Percentiles rank a stretch among this genome's conserved stretches.
phyloP scores from a whole-genome alignment of 140 eudicot species.

The Oenanthe javanica region DNA sequence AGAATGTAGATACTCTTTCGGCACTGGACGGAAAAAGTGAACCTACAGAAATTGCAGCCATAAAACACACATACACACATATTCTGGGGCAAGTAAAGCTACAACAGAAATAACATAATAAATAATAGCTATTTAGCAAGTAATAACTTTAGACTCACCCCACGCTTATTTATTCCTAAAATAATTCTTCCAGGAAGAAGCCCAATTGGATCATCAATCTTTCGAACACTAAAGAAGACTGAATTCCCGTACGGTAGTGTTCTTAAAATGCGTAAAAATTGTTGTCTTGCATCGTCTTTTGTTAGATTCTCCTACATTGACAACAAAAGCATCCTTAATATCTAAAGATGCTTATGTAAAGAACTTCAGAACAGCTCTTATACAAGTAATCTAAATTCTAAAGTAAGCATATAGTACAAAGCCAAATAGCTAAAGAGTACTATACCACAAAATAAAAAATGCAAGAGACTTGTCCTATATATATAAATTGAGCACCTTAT shows the following conservation, averaged over 20 bases:
- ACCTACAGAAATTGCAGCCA: slow-evolving; percentile 42
- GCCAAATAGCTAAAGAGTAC: not conserved
- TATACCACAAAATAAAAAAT: not conserved
- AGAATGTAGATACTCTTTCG: slow-evolving; percentile 92
- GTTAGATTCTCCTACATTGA: slow-evolving; percentile 66
- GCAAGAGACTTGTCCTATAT: not conserved
- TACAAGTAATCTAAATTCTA: not conserved
- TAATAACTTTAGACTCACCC: slow-evolving; percentile 43
- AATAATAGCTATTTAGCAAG: not conserved
- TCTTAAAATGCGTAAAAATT: slow-evolving; percentile 72
- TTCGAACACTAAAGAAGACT: slow-evolving; percentile 89
- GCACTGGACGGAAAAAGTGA: slow-evolving; percentile 99
- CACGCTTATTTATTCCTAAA: slow-evolving; percentile 94
- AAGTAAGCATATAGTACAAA: not conserved
- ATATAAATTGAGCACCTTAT: not conserved
- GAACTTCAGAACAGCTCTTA: not conserved
- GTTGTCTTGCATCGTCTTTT: slow-evolving; percentile 97
- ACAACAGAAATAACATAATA: not conserved
- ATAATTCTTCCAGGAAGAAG: slow-evolving; percentile 87
- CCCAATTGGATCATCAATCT: slow-evolving; percentile 98
- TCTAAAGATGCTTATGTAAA: not conserved
- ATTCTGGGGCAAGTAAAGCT: not conserved
- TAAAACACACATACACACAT: not conserved
- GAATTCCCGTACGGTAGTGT: slow-evolving; percentile 97
- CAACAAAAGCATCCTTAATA: slow-evolving; percentile 16